These are phyloP conservation scores for Danielia oregonensis DNA, from an alignment of 805 yeast species.

Conservation along the genomic window DNA sequence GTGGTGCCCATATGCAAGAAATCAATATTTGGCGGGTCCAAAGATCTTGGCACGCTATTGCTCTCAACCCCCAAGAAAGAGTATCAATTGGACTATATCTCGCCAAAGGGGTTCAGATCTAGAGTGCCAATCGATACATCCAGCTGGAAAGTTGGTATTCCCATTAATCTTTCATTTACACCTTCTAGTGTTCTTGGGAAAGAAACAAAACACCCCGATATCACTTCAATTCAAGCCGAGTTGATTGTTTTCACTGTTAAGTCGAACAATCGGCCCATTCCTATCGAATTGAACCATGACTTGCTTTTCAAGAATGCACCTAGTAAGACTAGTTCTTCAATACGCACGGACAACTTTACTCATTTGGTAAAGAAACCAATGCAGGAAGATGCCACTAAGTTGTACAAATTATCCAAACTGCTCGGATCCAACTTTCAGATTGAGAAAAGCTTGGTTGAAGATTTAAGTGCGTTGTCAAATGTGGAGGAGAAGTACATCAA, in stretches of 20 bases:
- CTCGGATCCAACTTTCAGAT: conserved; percentile 24
- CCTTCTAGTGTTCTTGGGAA: conserved; percentile 17
- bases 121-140: conserved; percentile 4
- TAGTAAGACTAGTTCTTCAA: background rate
- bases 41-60: conserved; percentile 30
- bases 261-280: conserved; percentile 31
- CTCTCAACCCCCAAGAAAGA: conserved; percentile 29
- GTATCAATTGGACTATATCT: conserved; percentile 23
- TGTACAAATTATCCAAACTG: conserved; percentile 21
- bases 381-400: conserved; percentile 28
- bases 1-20: conserved; percentile 28
- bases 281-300: conserved; percentile 33
- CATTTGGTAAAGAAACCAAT: conserved; percentile 28
- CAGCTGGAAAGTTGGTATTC: conserved; percentile 23
- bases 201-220: conserved; percentile 18
- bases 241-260: conserved; percentile 28
- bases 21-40: conserved; percentile 26
- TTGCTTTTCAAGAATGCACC: conserved; percentile 30
- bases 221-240: conserved; percentile 27
- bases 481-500: conserved; percentile 25
- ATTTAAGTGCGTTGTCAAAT: conserved; percentile 31
- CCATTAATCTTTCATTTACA: conserved; percentile 26
- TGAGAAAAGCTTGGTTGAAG: conserved; percentile 25
- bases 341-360: conserved; percentile 27
- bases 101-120: conserved; percentile 16